A percentile compares a stretch with the other conserved stretches of the same genome.
phyloP scores from a whole-genome alignment of 441 rosid genomes.

The Bocquillonia castaneifolia region DNA sequence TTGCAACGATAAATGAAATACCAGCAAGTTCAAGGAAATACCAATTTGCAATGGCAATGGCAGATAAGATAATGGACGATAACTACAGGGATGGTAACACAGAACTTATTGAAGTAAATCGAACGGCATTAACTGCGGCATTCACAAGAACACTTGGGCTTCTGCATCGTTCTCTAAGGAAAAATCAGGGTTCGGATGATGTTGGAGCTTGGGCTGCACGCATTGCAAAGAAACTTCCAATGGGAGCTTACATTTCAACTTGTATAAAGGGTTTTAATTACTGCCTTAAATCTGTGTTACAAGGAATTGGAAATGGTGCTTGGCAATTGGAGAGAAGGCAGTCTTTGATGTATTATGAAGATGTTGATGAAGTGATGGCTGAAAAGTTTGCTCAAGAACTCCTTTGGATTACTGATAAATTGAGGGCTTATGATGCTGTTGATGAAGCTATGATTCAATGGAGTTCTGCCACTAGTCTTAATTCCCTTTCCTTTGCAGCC shows the following conservation, averaged over 20 bases:
- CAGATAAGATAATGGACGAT: conserved; percentile 70
- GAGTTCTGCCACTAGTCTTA: conserved; percentile 60
- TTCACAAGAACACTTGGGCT: conserved; percentile 50
- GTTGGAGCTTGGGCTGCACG: conserved; percentile 37
- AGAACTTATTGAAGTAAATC: conserved; percentile 58
- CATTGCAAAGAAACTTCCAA: conserved; percentile 40
- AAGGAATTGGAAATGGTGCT: conserved; percentile 28
- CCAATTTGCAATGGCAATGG: conserved; percentile 70
- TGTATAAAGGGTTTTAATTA: conserved; percentile 43
- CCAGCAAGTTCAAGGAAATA: conserved; percentile 68
- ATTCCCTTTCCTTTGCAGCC: conserved; percentile 53
- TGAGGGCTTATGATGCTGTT: conserved; percentile 48
- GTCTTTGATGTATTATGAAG: conserved; percentile 10
- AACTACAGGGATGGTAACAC: conserved; percentile 39
- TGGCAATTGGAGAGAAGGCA: conserved; percentile 26
- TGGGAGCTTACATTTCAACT: conserved; percentile 45
- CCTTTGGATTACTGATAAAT: conserved; percentile 54
- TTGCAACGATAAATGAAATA: conserved; percentile 53
- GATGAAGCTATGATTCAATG: conserved; percentile 64
- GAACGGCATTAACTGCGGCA: conserved; percentile 51
- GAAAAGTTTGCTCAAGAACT: conserved; percentile 77
- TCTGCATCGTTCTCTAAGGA: conserved; percentile 40
- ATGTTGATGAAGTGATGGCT: conserved; percentile 37
- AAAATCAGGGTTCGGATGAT: conserved; percentile 21
- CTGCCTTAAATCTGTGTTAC: conserved; percentile 35